Percentiles rank a stretch among this genome's conserved stretches.
Conservation (phyloP, 805 yeast genomes). For the Candida krabiensis region DNA sequence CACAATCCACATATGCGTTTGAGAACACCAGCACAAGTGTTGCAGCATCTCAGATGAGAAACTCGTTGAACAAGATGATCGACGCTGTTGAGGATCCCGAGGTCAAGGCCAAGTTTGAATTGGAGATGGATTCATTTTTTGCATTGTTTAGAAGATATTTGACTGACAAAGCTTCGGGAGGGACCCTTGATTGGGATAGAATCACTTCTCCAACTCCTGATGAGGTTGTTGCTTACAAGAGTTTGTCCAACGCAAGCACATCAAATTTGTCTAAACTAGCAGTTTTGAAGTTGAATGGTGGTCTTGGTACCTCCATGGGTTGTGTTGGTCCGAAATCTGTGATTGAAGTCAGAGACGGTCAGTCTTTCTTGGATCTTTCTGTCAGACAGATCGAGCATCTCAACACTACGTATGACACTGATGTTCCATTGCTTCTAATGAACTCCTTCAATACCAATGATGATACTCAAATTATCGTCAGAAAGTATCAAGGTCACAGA, state of each 20-base stretch:
- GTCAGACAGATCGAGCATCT: constrained; percentile 97
- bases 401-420: constrained; percentile 85
- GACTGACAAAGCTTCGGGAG: constrained; percentile 83
- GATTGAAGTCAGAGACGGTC: constrained; percentile 98
- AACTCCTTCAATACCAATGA: constrained; percentile 97
- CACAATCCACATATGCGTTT: constrained; percentile 82
- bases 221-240: constrained; percentile 81
- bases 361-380: constrained; percentile 90
- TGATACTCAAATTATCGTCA: constrained; percentile 92
- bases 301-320: constrained; percentile 99
- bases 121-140: constrained; percentile 92
- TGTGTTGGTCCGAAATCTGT: constrained; percentile 99
- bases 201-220: constrained; percentile 87
- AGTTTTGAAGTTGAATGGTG: constrained; percentile 95
- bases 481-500: constrained; percentile 95
- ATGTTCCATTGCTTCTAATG: constrained; percentile 95
- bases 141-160: constrained; percentile 90
- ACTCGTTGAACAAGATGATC: constrained; percentile 84
- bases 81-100: constrained; percentile 68
- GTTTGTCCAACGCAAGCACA: constrained; percentile 41
- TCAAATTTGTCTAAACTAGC: constrained; percentile 78
- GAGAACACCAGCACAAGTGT: constrained; percentile 93
- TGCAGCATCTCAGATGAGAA: constrained; percentile 97
- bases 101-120: constrained; percentile 64
- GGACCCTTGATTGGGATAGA: constrained; percentile 89